Percentiles rank a stretch among this genome's conserved stretches.
Conservation (phyloP, 2,329 filamentous ascomycete genomes). For the Rachicladosporium sp. region DNA sequence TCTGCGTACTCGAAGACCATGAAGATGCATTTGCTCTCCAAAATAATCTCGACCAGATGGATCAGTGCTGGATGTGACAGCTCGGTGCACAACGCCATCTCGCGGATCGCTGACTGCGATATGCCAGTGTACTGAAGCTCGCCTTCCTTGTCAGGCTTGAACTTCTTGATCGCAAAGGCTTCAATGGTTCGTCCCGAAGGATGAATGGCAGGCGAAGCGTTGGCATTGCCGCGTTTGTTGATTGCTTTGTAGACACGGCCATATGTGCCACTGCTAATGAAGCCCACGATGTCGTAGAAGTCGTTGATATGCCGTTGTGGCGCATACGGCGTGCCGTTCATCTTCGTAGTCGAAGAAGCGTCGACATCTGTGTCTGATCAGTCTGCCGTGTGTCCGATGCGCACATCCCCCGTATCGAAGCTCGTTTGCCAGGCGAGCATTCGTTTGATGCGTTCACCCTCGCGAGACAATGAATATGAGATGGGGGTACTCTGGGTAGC, state of each 20-base stretch:
- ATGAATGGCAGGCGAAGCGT: constrained; percentile 14
- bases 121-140: constrained; percentile 96
- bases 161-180: constrained; percentile 97
- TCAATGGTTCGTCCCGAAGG: constrained; percentile 37
- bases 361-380: neutral
- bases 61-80: constrained; percentile 82
- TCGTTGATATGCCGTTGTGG: constrained; percentile 80
- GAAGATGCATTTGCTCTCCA: constrained; percentile 98
- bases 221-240: constrained; percentile 63
- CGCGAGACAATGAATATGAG: too few relatives aligned
- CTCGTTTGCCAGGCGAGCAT: too few relatives aligned
- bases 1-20: constrained; percentile 99
- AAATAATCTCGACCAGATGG: constrained; percentile 81
- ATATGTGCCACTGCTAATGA: constrained; percentile 97
- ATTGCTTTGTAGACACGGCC: constrained; percentile 94
- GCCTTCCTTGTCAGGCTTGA: constrained; percentile 97
- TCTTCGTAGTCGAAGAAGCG: constrained; percentile 18
- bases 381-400: too few relatives aligned
- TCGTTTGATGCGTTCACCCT: too few relatives aligned
- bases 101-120: constrained; percentile 89
- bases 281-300: constrained; percentile 90
- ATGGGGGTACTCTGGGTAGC: too few relatives aligned
- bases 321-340: constrained; percentile 35
- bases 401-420: too few relatives aligned
- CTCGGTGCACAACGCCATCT: constrained; percentile 95